phyloP scores from a whole-genome alignment of 768 basidiomycete species.

The Suillus brevipes region DNA sequence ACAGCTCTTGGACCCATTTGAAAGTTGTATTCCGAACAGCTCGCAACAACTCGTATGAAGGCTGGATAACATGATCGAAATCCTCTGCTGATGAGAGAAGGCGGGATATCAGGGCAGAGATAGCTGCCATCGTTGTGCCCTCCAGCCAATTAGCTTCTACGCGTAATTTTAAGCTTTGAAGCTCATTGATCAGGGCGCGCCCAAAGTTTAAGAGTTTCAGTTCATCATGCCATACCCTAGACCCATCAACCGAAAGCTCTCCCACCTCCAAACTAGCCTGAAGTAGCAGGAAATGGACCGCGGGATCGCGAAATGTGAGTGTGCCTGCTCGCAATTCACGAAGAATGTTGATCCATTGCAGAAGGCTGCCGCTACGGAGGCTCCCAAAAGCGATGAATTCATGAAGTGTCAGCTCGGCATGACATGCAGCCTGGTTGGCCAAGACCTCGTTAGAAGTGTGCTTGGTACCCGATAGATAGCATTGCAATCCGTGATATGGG shows the following conservation, averaged over 20 bases:
- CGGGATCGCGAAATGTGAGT: conserved; percentile 36
- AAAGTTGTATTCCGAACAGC: conserved; percentile 31
- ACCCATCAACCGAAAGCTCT: conserved; percentile 14
- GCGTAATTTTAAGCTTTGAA: conserved; percentile 30
- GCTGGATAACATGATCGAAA: conserved; percentile 17
- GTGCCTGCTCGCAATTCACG: conserved; percentile 37
- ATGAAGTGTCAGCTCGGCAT: conserved; percentile 38
- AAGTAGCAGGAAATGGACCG: conserved; percentile 40
- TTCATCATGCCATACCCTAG: conserved; percentile 39
- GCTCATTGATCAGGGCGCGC: conserved; percentile 31
- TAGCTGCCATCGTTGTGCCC: conserved; percentile 27
- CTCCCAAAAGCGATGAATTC: conserved; percentile 42
- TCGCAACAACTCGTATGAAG: conserved; percentile 27
- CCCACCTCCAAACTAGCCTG: conserved; percentile 46
- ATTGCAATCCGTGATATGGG: conserved; percentile 37
- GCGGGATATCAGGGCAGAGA: conserved; percentile 32
- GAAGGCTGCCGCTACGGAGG: conserved; percentile 39
- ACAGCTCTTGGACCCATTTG: conserved; percentile 38
- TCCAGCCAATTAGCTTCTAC: conserved; percentile 41
- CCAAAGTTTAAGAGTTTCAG: conserved; percentile 34
- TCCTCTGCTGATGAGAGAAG: conserved; percentile 28
- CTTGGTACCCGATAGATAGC: conserved; percentile 33
- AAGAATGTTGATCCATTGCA: conserved; percentile 51
- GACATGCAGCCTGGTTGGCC: conserved; percentile 41
- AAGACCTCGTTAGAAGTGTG: conserved; percentile 45